Evolutionary conservation across 306 rosid genomes (phyloP).

Genomic region (Vigna mungo): DNA sequence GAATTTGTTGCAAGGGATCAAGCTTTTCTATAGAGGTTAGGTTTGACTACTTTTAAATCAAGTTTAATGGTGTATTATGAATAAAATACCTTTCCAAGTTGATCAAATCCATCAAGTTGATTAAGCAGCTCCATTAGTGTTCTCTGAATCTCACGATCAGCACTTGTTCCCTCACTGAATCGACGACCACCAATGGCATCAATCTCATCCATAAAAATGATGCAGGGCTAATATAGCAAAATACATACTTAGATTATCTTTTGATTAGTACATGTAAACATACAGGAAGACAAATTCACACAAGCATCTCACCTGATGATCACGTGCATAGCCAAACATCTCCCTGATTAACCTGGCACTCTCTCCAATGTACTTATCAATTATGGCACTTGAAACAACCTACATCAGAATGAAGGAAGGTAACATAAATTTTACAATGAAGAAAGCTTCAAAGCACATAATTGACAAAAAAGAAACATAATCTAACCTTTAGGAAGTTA

Average conservation of each 20-base stretch:
- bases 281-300: slow-evolving; percentile 19
- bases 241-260: slow-evolving; percentile 33
- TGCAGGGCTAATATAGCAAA: slow-evolving; percentile 78
- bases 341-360: slow-evolving; percentile 95
- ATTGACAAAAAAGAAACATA: slow-evolving; percentile 11
- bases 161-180: slow-evolving; percentile 96
- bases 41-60: neutral
- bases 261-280: slow-evolving; percentile 8
- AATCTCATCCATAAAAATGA: slow-evolving; percentile 98
- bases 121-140: slow-evolving; percentile 95
- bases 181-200: slow-evolving; percentile 99
- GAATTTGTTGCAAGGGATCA: neutral
- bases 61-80: neutral
- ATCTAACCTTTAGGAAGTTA: slow-evolving; percentile 83
- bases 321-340: slow-evolving; percentile 99
- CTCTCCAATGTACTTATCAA: slow-evolving; percentile 95
- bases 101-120: slow-evolving; percentile 99
- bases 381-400: slow-evolving; percentile 98
- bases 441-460: slow-evolving; percentile 10
- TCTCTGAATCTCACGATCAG: slow-evolving; percentile 97
- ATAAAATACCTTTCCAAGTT: slow-evolving; percentile 81
- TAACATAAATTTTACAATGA: slow-evolving; percentile 26
- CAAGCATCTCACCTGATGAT: slow-evolving; percentile 79
- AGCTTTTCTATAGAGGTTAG: neutral
- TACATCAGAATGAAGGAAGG: slow-evolving; percentile 40